Percentiles rank a stretch among this genome's conserved stretches.
Evolutionary conservation across 331 rosid species (phyloP).

Genomic region (Cydonia oblonga): DNA sequence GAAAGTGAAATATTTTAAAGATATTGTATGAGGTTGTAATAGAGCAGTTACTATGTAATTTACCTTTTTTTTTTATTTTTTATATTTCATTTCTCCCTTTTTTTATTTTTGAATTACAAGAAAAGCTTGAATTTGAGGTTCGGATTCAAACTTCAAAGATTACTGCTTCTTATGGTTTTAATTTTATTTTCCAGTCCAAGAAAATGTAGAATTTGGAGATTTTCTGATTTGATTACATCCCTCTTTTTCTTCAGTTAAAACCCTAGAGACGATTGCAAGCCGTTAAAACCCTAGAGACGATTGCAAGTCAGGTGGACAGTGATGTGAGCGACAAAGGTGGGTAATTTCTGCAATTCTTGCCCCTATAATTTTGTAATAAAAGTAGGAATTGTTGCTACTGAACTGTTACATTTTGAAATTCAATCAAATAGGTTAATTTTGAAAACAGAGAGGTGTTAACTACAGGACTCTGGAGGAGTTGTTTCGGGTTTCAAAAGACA

Average conservation of each 20-base stretch:
- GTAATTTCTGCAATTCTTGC: background rate
- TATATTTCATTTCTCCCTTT: background rate
- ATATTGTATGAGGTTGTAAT: no score
- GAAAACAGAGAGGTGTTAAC: constrained; percentile 92
- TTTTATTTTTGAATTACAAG: background rate
- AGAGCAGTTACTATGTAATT: no score
- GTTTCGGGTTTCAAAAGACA: constrained; percentile 58
- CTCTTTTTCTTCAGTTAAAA: background rate
- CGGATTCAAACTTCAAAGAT: background rate
- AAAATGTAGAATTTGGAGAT: background rate
- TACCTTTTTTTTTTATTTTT: background rate
- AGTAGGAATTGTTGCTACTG: background rate
- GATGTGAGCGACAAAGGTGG: constrained; percentile 2
- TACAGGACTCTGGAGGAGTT: constrained; percentile 82
- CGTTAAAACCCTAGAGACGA: constrained; percentile 3
- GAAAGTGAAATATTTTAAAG: no score
- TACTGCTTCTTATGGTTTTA: background rate
- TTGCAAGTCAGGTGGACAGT: background rate
- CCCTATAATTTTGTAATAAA: background rate
- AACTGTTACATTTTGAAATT: background rate
- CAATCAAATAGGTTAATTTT: background rate
- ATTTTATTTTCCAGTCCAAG: background rate
- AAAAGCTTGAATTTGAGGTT: background rate
- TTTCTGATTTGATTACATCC: background rate
- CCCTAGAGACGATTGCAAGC: background rate